Base-by-base conservation (phyloP, 2,329 filamentous ascomycete genomes). In the Penicillium sclerotiorum region DNA sequence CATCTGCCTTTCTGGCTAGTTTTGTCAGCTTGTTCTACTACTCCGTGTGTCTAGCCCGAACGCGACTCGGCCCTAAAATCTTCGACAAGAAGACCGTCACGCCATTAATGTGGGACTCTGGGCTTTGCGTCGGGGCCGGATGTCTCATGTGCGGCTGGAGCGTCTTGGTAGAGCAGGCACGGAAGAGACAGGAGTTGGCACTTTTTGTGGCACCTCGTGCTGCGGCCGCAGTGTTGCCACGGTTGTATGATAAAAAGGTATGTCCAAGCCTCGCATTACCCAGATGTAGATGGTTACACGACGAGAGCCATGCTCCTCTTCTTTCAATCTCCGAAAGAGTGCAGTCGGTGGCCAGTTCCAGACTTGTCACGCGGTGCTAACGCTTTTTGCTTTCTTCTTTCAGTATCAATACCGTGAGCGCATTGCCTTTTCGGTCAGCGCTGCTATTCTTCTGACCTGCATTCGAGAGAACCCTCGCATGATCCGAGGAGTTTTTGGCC, bases 11-110 rank as follows among this genome's bases (percentile, higher is more conserved):
- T 66, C 79, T 95, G 1, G 89, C 85, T 3, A 74, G 84, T 0
- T 95, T 93, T 68, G 87, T 95, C 57, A 77, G 83, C 1, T 73
- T 91, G 9, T 94, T 93, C 68, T 95, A 92, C 74, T 95, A 95
- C 66, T 85, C 87, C 22, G 87, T 95, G 3, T 95, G 90, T 65
- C 81, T 95, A 0, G 78, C 84, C 5, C 82, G 90, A 37, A 91
- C 86, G 1, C 80, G 88, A 23, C 53, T 94, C 6, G 90, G 90
- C 0, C 90, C 90, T 0, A 80, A 67, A 27, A 18, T 93, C 11
- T 73, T 92, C 20, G 80, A 83, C n/a, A 74, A 66, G 15, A 78
- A 82, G 52, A 68, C 68, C 1, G 64, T 80, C 20, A 78, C 76
- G 23, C 78, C 80, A 5, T 70, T 77, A 65, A 80, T 79, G 77